Evolutionary conservation across 495 filamentous ascomycete species (phyloP).

Genomic region (Diplogelasinospora grovesii): DNA sequence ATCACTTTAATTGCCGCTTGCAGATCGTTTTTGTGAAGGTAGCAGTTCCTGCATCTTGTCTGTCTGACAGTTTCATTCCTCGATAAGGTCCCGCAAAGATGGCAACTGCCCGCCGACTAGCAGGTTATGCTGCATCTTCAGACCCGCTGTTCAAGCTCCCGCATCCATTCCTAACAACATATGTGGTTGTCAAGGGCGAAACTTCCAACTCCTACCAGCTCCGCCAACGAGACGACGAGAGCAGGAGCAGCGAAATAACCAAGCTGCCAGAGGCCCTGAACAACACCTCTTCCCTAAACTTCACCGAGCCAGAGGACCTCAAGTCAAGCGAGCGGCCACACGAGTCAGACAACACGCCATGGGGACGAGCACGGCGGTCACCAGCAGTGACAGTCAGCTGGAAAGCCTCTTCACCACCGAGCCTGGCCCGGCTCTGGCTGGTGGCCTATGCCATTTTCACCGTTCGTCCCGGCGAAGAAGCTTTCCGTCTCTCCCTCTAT

Average conservation of each 20-base stretch:
- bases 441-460: slow-evolving; percentile 54
- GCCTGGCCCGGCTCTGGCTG: slow-evolving; percentile 56
- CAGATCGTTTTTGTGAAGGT: too few relatives aligned
- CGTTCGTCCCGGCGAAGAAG: slow-evolving; percentile 46
- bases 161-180: slow-evolving; percentile 41
- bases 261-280: slow-evolving; percentile 26
- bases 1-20: too few relatives aligned
- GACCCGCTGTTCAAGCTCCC: slow-evolving; percentile 39
- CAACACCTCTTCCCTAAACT: slow-evolving; percentile 30
- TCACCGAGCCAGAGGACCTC: slow-evolving; percentile 37
- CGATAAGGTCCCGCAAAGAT: too few relatives aligned
- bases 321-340: slow-evolving; percentile 40
- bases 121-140: slow-evolving; percentile 22
- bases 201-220: slow-evolving; percentile 14
- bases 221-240: slow-evolving; percentile 10
- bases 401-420: slow-evolving; percentile 34
- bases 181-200: slow-evolving; percentile 24
- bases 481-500: slow-evolving; percentile 42
- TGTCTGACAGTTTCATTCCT: too few relatives aligned
- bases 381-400: slow-evolving; percentile 32
- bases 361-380: slow-evolving; percentile 39
- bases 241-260: slow-evolving; percentile 4
- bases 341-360: slow-evolving; percentile 40
- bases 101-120: slow-evolving; percentile 18
- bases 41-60: too few relatives aligned